These are phyloP conservation scores for Saccharomyces eubayanus DNA, from an alignment of 805 yeast species.

Conservation along the genomic window DNA sequence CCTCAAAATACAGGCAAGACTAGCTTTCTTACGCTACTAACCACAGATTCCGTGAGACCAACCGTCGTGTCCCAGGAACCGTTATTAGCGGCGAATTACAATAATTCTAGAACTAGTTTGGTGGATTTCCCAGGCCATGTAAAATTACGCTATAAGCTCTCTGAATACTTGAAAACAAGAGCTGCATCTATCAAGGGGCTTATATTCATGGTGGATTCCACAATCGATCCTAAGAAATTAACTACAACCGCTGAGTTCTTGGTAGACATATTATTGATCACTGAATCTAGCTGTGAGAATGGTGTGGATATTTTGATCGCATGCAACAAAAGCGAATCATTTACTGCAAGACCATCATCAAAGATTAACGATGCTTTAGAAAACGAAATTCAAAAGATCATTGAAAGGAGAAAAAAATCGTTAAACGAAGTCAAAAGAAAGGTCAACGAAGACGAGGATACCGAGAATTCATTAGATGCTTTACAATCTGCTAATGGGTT, in stretches of 20 bases:
- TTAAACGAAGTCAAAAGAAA: slow-evolving; percentile 38
- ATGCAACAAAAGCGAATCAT: slow-evolving; percentile 78
- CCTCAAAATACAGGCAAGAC: slow-evolving; percentile 64
- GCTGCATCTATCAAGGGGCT: slow-evolving; percentile 52
- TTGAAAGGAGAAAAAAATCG: slow-evolving; percentile 38
- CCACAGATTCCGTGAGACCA: slow-evolving; percentile 22
- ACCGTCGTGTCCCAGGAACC: slow-evolving; percentile 48
- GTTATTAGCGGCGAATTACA: slow-evolving; percentile 31
- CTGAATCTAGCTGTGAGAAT: slow-evolving; percentile 49
- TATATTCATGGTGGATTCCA: slow-evolving; percentile 70
- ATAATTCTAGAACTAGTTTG: slow-evolving; percentile 39
- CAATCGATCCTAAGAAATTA: slow-evolving; percentile 42
- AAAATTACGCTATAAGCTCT: slow-evolving; percentile 53
- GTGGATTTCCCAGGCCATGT: slow-evolving; percentile 87
- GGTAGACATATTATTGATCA: slow-evolving; percentile 47
- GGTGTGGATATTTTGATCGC: slow-evolving; percentile 73
- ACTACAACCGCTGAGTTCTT: slow-evolving; percentile 50
- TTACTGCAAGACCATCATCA: slow-evolving; percentile 65
- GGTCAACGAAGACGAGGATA: slow-evolving; percentile 19
- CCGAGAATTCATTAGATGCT: slow-evolving; percentile 23
- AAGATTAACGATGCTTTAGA: slow-evolving; percentile 57
- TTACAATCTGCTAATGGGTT: slow-evolving; percentile 35
- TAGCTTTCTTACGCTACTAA: slow-evolving; percentile 21
- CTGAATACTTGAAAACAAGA: slow-evolving; percentile 37
- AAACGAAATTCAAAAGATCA: slow-evolving; percentile 47